phyloP scores from a whole-genome alignment of 768 basidiomycete species.

The Podaxis sp. region DNA sequence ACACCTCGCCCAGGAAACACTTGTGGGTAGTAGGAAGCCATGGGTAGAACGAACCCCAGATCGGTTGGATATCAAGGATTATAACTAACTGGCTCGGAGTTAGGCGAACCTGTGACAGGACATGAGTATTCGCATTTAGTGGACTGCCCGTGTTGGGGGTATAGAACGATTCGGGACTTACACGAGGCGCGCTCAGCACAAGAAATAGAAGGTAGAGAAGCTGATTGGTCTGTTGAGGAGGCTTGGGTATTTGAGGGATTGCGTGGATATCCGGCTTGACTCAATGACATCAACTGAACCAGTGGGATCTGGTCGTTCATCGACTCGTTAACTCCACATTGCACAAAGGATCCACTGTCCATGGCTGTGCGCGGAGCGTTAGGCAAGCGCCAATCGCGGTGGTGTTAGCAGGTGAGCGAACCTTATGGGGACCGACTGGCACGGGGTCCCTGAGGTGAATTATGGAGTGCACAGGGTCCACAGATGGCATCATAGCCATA shows the following conservation, averaged over 20 bases:
- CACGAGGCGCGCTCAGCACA: background rate
- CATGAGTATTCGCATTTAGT: background rate
- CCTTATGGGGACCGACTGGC: background rate
- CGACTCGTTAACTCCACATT: background rate
- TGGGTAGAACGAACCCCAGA: slow-evolving; percentile 20
- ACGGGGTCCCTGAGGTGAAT: background rate
- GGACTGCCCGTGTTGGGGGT: background rate
- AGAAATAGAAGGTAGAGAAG: background rate
- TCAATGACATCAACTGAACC: background rate
- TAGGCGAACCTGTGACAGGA: background rate
- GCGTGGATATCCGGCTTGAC: background rate
- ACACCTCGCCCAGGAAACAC: slow-evolving; percentile 50
- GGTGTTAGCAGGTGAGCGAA: background rate
- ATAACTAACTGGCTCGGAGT: background rate
- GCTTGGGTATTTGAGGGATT: background rate
- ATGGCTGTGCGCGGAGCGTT: background rate
- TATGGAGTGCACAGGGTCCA: slow-evolving; percentile 3
- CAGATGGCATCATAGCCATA: background rate
- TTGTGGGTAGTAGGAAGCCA: slow-evolving; percentile 47
- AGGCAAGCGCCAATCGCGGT: background rate
- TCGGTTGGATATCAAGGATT: background rate
- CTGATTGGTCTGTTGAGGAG: background rate
- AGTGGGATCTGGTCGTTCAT: no score
- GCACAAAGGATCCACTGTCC: background rate
- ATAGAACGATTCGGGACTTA: background rate